These are phyloP conservation scores for Agrocybe pediades DNA, from an alignment of 768 basidiomycete species.

Conservation along the genomic window DNA sequence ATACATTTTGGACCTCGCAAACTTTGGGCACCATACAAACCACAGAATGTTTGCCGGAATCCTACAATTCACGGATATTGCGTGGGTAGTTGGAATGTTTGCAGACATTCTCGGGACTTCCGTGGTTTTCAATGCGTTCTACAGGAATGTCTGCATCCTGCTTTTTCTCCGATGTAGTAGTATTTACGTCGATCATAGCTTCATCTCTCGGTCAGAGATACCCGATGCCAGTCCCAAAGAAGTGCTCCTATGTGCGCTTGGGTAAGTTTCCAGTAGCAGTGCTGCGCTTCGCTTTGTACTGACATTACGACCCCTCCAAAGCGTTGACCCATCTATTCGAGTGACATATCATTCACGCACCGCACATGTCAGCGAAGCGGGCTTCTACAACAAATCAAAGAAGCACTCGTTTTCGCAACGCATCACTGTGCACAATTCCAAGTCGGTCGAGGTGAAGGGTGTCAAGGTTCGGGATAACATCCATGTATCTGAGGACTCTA, in stretches of 20 bases:
- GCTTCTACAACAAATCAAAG: constrained; percentile 32
- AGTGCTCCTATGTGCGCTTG: constrained; percentile 38
- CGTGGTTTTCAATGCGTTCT: no score
- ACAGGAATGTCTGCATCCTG: no score
- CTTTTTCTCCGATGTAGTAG: no score
- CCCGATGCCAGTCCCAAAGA: constrained; percentile 37
- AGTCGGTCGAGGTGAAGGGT: constrained; percentile 22
- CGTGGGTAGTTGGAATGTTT: no score
- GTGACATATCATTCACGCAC: constrained; percentile 35
- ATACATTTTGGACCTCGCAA: no score
- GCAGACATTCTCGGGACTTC: no score
- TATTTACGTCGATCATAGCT: constrained; percentile 42
- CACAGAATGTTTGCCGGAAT: no score
- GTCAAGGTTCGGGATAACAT: constrained; percentile 37
- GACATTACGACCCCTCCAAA: constrained; percentile 4
- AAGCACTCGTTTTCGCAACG: constrained; percentile 30
- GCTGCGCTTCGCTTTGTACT: neutral
- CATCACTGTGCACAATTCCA: constrained; percentile 38
- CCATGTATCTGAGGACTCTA: constrained; percentile 32
- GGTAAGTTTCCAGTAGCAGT: constrained; percentile 28
- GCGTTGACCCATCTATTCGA: constrained; percentile 38
- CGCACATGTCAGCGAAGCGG: constrained; percentile 29
- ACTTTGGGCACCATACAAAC: no score
- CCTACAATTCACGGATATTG: no score
- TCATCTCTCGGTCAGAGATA: constrained; percentile 33